phyloP scores from a whole-genome alignment of 768 basidiomycete genomes.

The Mycena pura region DNA sequence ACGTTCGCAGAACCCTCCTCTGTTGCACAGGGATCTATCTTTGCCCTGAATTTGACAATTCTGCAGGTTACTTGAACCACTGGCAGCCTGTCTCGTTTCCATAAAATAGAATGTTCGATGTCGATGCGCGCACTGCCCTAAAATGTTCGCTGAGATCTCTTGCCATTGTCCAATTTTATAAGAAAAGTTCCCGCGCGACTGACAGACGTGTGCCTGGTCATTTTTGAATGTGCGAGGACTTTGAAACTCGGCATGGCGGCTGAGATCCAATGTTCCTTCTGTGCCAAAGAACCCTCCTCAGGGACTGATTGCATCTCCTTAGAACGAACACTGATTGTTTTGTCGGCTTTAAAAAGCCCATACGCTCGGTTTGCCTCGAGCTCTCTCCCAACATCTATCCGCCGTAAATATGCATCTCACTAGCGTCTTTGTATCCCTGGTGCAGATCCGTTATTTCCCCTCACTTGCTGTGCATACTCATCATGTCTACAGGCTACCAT shows the following conservation, averaged over 20 bases:
- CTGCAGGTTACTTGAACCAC: no score
- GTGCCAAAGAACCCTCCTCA: neutral
- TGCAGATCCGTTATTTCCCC: neutral
- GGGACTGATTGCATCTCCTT: neutral
- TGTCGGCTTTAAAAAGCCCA: neutral
- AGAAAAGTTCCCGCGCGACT: neutral
- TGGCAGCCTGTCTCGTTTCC: no score
- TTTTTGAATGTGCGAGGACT: neutral
- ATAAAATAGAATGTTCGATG: no score
- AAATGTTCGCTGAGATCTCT: neutral
- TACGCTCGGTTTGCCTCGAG: neutral
- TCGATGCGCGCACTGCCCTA: no score
- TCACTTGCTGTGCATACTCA: neutral
- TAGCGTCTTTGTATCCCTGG: neutral
- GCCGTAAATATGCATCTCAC: neutral
- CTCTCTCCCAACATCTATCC: neutral
- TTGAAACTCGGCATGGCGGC: neutral
- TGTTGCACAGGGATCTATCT: no score
- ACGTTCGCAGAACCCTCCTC: no score
- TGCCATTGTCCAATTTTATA: neutral
- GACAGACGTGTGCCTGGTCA: neutral
- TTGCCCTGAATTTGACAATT: no score
- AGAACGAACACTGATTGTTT: neutral
- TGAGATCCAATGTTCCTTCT: neutral
- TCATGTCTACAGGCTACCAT: neutral